A percentile compares a stretch with the other conserved stretches of the same genome.
These are phyloP conservation scores for Scheffersomyces quercinus DNA, from an alignment of 1,139 yeast species.

Conservation along the genomic window DNA sequence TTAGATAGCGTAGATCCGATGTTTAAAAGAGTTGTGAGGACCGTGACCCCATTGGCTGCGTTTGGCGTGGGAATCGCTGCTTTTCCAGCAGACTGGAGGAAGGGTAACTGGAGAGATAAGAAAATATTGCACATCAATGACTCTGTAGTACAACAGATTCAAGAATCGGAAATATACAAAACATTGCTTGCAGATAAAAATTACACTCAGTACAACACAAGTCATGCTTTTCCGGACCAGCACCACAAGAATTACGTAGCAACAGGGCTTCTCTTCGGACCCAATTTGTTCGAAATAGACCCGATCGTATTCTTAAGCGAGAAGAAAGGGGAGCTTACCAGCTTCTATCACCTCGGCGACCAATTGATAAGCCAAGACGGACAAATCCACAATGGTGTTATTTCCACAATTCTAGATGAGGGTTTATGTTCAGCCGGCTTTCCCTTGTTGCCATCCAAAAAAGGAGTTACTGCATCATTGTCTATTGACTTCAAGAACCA, in stretches of 20 bases:
- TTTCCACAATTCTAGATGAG: conserved; percentile 85
- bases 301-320: conserved; percentile 59
- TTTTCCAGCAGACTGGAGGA: conserved; percentile 45
- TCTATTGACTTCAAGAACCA: conserved; percentile 67
- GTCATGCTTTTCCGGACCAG: conserved; percentile 57
- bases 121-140: conserved; percentile 25
- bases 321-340: conserved; percentile 48
- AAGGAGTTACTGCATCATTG: conserved; percentile 90
- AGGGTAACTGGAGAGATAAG: conserved; percentile 17
- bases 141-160: conserved; percentile 31
- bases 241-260: conserved; percentile 66
- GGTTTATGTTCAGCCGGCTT: conserved; percentile 86
- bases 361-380: conserved; percentile 69
- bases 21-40: conserved; percentile 20
- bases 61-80: conserved; percentile 50
- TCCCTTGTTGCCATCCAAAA: conserved; percentile 72
- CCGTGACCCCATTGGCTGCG: conserved; percentile 36
- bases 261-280: conserved; percentile 65
- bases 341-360: conserved; percentile 71
- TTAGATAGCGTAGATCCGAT: conserved; percentile 3
- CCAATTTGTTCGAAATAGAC: conserved; percentile 61
- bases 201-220: conserved; percentile 26
- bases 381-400: conserved; percentile 81
- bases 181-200: conserved; percentile 26
- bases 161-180: conserved; percentile 32